Conservation (phyloP, 2,329 filamentous ascomycete species). For the Aspergillus texensis region DNA sequence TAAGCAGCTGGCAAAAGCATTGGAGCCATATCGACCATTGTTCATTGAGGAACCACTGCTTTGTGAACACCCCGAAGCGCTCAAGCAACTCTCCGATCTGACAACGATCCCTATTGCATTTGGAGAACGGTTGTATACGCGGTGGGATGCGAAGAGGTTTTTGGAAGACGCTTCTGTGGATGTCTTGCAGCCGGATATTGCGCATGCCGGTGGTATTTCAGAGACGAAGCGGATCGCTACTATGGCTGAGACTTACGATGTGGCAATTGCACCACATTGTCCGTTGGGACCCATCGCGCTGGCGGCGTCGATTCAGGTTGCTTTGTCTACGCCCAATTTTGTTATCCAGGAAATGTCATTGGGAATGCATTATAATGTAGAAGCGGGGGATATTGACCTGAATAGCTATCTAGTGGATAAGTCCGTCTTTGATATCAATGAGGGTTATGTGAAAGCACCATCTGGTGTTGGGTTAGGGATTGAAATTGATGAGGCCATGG, state of each 20-base stretch:
- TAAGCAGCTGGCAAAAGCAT: slow-evolving; percentile 68
- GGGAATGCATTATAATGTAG: slow-evolving; percentile 75
- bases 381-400: slow-evolving; percentile 37
- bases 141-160: slow-evolving; percentile 75
- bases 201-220: slow-evolving; percentile 72
- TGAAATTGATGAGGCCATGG: slow-evolving; percentile 70
- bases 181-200: slow-evolving; percentile 73
- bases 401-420: slow-evolving; percentile 64
- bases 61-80: slow-evolving; percentile 68
- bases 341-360: slow-evolving; percentile 78
- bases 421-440: slow-evolving; percentile 51
- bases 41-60: slow-evolving; percentile 77
- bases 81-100: slow-evolving; percentile 61
- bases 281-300: slow-evolving; percentile 73
- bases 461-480: slow-evolving; percentile 56
- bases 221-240: slow-evolving; percentile 69
- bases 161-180: slow-evolving; percentile 70
- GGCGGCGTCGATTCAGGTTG: slow-evolving; percentile 71
- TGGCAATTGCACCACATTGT: slow-evolving; percentile 73
- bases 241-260: slow-evolving; percentile 74
- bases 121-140: slow-evolving; percentile 70
- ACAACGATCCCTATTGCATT: slow-evolving; percentile 69
- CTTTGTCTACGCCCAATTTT: slow-evolving; percentile 65
- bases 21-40: slow-evolving; percentile 69
- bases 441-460: slow-evolving; percentile 7